These are phyloP conservation scores for Planoprotostelium fungivorum DNA, from an alignment of 78 protist genomes.

Conservation along the genomic window DNA sequence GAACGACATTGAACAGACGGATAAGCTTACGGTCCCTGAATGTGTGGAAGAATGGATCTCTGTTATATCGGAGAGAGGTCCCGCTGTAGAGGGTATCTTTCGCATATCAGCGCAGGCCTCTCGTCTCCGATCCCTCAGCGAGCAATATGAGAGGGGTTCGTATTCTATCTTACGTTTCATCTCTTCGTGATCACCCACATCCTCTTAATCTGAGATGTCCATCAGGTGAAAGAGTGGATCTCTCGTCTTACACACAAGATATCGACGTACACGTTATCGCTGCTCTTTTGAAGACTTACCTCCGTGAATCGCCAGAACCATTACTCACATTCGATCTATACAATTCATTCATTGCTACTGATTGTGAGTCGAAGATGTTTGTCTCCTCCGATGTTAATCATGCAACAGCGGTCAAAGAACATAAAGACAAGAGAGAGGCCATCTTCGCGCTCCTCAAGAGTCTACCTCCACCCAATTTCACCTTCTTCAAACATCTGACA, in stretches of 20 bases:
- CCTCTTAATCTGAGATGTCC: too few relatives aligned
- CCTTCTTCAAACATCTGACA: conserved; percentile 13
- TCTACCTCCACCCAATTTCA: conserved; percentile 23
- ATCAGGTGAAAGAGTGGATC: background rate
- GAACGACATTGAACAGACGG: background rate
- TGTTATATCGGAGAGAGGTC: background rate
- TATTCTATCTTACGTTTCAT: background rate
- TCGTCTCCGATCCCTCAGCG: background rate
- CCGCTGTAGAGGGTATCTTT: background rate
- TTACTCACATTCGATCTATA: conserved; percentile 36
- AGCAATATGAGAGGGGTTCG: background rate
- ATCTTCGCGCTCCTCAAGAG: background rate
- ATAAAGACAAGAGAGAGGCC: conserved; percentile 7
- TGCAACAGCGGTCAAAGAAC: conserved; percentile 13
- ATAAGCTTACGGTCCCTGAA: background rate
- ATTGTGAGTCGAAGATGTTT: conserved; percentile 4
- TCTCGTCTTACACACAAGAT: background rate
- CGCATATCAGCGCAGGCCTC: background rate
- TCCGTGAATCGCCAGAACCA: conserved; percentile 42
- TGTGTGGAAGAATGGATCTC: background rate
- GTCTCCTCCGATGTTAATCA: background rate
- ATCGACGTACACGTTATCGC: conserved; percentile 39
- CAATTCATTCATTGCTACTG: conserved; percentile 33
- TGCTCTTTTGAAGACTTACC: conserved; percentile 25
- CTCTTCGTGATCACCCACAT: background rate